A percentile compares a stretch with the other conserved stretches of the same genome.
Conservation (phyloP, 257 asterid species). For the Marsdenia floribunda region DNA sequence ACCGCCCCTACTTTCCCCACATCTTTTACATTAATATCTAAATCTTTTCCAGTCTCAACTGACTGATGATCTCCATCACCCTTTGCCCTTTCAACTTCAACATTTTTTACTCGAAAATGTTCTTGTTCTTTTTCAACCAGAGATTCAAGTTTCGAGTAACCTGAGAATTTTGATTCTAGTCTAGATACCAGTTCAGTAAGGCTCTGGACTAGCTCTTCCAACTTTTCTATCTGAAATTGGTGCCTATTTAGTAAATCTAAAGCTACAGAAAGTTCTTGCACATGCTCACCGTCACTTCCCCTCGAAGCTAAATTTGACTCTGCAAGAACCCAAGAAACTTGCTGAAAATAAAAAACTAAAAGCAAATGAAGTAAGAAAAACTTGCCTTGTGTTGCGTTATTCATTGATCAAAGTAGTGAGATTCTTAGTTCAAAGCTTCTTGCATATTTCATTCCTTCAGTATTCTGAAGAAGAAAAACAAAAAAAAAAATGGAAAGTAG, state of each 20-base stretch:
- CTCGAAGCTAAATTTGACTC: constrained; percentile 15
- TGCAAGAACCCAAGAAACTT: constrained; percentile 21
- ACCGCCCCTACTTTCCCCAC: constrained; percentile 31
- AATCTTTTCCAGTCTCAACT: constrained; percentile 19
- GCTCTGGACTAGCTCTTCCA: constrained; percentile 56
- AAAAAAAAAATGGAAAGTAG: background rate
- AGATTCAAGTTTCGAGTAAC: constrained; percentile 22
- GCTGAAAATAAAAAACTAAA: constrained; percentile 14
- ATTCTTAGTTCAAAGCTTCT: constrained; percentile 10
- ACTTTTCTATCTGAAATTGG: constrained; percentile 58
- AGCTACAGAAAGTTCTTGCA: constrained; percentile 13
- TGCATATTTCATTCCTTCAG: constrained; percentile 10
- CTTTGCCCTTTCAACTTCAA: constrained; percentile 16
- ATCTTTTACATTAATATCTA: constrained; percentile 13
- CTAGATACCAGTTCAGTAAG: constrained; percentile 56
- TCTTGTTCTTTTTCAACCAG: constrained; percentile 21
- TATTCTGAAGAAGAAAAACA: too few relatives aligned
- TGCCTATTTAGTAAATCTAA: constrained; percentile 42
- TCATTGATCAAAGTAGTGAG: constrained; percentile 24
- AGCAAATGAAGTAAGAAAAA: constrained; percentile 24
- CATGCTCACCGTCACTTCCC: constrained; percentile 18
- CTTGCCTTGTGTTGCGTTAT: constrained; percentile 33
- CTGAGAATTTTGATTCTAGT: constrained; percentile 56
- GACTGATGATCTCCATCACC: constrained; percentile 1
- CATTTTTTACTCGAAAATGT: constrained; percentile 19